Evolutionary conservation across 73 alveolate genomes (phyloP).

Genomic region (Breviolum minutum): DNA sequence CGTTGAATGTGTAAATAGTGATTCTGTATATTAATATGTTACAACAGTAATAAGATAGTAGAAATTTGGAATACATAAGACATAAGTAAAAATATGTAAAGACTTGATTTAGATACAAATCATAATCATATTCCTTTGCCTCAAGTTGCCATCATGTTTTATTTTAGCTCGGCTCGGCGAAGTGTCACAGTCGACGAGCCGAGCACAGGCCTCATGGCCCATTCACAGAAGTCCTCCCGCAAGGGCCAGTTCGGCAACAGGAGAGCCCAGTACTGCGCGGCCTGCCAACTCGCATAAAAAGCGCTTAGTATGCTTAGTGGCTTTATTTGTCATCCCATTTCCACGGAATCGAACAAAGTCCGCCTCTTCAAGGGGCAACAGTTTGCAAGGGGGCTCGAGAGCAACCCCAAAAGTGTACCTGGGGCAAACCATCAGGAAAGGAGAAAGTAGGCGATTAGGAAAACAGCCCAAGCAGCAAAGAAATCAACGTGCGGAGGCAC

Average conservation of each 20-base stretch:
- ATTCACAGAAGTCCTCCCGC: conserved; percentile 72
- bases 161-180: no score
- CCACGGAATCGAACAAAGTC: neutral
- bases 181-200: no score
- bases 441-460: neutral
- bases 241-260: conserved; percentile 62
- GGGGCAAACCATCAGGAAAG: neutral
- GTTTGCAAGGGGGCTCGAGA: conserved; percentile 79
- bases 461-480: neutral
- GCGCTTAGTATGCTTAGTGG: neutral
- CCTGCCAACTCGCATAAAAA: neutral
- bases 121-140: no score
- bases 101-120: no score
- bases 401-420: conserved; percentile 93
- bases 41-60: no score
- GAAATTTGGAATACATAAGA: no score
- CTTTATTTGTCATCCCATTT: neutral
- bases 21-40: no score
- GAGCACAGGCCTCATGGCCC: conserved; percentile 18
- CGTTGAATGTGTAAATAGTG: no score
- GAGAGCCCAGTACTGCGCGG: conserved; percentile 92
- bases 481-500: neutral
- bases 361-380: conserved; percentile 56
- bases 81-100: no score
- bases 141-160: no score